Conservation (phyloP, 31 red algal species). For the Odonthalia washingtoniensis region DNA sequence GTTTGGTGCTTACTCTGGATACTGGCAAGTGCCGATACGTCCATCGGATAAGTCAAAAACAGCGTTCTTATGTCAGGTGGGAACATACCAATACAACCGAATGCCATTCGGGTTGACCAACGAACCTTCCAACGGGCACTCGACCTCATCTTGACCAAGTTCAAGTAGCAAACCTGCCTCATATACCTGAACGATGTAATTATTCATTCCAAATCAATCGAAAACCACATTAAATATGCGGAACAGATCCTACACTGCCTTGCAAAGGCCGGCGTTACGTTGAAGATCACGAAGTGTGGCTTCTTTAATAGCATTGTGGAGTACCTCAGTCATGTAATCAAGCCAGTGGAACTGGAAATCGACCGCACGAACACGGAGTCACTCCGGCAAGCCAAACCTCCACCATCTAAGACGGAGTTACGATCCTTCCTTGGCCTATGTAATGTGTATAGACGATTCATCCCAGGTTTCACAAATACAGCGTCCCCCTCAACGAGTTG, state of each 20-base stretch:
- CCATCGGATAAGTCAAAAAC: conserved; percentile 4
- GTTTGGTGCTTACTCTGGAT: conserved; percentile 26
- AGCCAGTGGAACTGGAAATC: not conserved
- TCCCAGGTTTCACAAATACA: not conserved
- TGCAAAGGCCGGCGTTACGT: not conserved
- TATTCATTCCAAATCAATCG: not conserved
- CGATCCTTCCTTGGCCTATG: no score
- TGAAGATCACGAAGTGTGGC: not conserved
- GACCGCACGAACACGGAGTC: not conserved
- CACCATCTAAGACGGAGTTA: not conserved
- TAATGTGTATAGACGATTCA: not conserved
- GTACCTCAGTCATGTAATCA: no score
- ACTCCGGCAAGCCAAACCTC: not conserved
- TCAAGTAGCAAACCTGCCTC: no score
- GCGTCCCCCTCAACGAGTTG: not conserved
- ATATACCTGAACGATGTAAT: conserved; percentile 39
- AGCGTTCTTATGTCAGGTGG: conserved; percentile 30
- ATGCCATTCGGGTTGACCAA: conserved; percentile 58
- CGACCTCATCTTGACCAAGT: conserved; percentile 8
- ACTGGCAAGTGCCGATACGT: conserved; percentile 24
- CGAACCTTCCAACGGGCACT: conserved; percentile 44
- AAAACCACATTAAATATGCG: not conserved
- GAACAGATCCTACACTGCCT: not conserved
- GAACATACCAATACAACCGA: conserved; percentile 9
- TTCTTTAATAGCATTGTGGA: not conserved